Conservation (phyloP, 257 asterid genomes). For the Petunia secreta region DNA sequence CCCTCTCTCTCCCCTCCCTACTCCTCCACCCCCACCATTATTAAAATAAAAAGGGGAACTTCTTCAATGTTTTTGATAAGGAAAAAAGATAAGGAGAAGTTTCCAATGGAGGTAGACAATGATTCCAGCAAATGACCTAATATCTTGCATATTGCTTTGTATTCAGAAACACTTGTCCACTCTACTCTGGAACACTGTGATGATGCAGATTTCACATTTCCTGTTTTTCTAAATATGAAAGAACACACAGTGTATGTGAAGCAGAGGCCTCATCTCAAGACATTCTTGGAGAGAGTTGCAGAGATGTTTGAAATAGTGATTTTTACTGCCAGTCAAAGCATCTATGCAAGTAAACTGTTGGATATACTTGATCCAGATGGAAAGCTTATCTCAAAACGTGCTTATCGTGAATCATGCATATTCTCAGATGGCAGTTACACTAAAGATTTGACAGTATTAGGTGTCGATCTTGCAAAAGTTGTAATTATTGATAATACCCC, state of each 20-base stretch:
- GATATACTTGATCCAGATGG: constrained; percentile 89
- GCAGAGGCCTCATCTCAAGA: constrained; percentile 75
- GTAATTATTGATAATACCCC: constrained; percentile 88
- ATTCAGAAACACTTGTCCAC: constrained; percentile 93
- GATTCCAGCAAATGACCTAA: constrained; percentile 19
- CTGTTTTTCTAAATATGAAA: constrained; percentile 83
- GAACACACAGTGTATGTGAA: constrained; percentile 81
- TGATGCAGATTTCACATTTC: constrained; percentile 81
- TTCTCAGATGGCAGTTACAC: constrained; percentile 65
- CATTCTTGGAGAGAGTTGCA: constrained; percentile 74
- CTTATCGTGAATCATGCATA: constrained; percentile 90
- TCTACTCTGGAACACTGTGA: constrained; percentile 73
- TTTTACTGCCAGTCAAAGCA: constrained; percentile 96
- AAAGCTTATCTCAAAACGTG: constrained; percentile 69
- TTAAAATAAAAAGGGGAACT: no score
- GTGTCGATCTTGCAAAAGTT: constrained; percentile 83
- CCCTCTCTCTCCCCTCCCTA: no score
- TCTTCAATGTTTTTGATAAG: no score
- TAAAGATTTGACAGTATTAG: constrained; percentile 86
- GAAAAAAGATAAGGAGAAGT: no score
- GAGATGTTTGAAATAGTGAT: constrained; percentile 80
- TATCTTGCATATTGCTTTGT: constrained; percentile 30
- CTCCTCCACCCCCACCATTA: no score
- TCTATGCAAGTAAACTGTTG: constrained; percentile 73
- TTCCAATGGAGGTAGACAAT: no score